Percentiles rank a stretch among this genome's conserved stretches.
Evolutionary conservation across 352 stramenopile genomes (phyloP).

Genomic region (Pythium biforme): DNA sequence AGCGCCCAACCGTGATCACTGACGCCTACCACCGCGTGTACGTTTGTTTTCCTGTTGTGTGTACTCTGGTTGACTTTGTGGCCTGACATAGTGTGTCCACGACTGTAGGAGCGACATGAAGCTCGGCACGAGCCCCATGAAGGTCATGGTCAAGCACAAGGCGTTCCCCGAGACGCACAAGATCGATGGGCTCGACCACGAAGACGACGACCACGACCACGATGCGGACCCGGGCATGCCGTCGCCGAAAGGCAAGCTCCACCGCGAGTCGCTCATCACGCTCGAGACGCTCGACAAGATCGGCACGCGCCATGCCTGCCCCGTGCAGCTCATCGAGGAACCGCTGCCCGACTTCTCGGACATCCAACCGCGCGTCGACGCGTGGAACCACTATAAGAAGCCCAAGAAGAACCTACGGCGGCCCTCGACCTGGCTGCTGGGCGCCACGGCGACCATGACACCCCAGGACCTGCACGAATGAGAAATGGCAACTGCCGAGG

Average conservation of each 20-base stretch:
- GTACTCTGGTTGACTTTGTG: background rate
- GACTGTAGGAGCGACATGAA: conserved; percentile 66
- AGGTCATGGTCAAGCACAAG: conserved; percentile 42
- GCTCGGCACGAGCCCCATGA: conserved; percentile 57
- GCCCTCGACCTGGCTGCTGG: conserved; percentile 53
- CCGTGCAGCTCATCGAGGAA: conserved; percentile 63
- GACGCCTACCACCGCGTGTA: conserved; percentile 73
- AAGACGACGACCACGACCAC: conserved; percentile 6
- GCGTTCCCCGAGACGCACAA: conserved; percentile 41
- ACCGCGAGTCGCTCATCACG: conserved; percentile 44
- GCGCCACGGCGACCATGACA: conserved; percentile 11
- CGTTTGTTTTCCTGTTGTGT: conserved; percentile 12
- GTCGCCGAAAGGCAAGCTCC: conserved; percentile 52
- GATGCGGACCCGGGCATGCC: conserved; percentile 54
- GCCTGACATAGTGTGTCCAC: background rate
- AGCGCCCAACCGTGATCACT: conserved; percentile 57
- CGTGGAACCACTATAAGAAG: conserved; percentile 54
- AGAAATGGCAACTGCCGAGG: background rate
- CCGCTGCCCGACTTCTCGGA: conserved; percentile 55
- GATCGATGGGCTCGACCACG: background rate
- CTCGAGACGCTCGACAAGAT: conserved; percentile 80
- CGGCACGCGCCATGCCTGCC: conserved; percentile 64
- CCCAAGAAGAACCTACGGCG: conserved; percentile 47
- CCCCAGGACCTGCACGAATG: conserved; percentile 29
- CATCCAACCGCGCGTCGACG: conserved; percentile 52